Percentiles rank a stretch among this genome's conserved stretches.
Evolutionary conservation across 495 filamentous ascomycete genomes (phyloP).

Genomic region (Chaetomium tenue): DNA sequence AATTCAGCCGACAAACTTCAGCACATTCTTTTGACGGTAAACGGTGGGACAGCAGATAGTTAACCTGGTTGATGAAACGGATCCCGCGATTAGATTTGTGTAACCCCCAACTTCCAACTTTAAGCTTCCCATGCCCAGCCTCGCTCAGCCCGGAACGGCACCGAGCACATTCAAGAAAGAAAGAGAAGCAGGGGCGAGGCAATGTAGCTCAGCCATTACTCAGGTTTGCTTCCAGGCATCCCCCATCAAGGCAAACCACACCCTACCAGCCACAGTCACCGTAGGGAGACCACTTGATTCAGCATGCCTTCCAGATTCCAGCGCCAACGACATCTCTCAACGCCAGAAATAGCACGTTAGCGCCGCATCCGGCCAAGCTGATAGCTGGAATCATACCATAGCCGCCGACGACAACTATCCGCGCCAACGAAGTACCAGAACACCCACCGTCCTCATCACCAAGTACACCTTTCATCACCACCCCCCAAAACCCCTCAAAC

Average conservation of each 20-base stretch:
- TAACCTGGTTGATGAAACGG: neutral
- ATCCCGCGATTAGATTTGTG: constrained; percentile 1
- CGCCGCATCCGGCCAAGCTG: constrained; percentile 1
- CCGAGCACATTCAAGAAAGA: neutral
- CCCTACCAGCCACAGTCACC: neutral
- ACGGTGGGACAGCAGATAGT: neutral
- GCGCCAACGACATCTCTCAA: neutral
- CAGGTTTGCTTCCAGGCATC: constrained; percentile 1
- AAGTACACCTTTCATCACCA: neutral
- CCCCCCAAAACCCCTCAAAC: neutral
- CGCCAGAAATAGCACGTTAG: neutral
- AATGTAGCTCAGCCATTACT: constrained; percentile 14
- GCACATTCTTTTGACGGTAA: neutral
- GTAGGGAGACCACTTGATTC: neutral
- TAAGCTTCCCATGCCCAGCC: neutral
- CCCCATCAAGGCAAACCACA: too few relatives aligned
- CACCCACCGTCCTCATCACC: neutral
- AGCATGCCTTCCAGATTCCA: neutral
- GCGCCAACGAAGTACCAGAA: neutral
- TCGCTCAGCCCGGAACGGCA: constrained; percentile 6
- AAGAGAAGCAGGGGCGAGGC: constrained; percentile 13
- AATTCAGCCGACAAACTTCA: neutral
- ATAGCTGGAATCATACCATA: neutral
- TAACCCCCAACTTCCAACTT: constrained; percentile 4
- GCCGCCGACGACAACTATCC: neutral